Evolutionary conservation across 805 yeast genomes (phyloP), one percentile per base, ranked within the genome.

Genomic region (Candida coquimbonensis): DNA sequence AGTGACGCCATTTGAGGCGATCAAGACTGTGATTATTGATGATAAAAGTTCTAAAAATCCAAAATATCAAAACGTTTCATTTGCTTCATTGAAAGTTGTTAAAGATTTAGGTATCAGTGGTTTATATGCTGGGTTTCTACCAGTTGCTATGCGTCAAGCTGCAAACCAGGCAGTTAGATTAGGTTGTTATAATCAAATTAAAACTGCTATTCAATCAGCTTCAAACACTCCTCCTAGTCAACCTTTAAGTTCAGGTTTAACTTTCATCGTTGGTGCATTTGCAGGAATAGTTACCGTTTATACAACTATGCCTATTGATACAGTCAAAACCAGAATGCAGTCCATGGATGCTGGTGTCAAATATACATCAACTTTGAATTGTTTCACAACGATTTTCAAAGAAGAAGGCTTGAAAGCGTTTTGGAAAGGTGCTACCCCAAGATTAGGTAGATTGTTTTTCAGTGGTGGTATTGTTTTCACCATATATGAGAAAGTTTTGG

Each of bases 391-490:
- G 51, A 81, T 93, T 43, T 83, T 85, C 64, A 82, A 70, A 59
- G 83, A 91, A 45, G 99, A 91, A 67, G 99, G 99, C 9, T 68
- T 90, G 52, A 69, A 78, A 59, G 85, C 96, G 6, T 88, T 89
- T 68, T 91, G 99, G 99, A 87, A 87, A 67, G 99, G 99, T 50
- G 96, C 98, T 33, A 93, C 98, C 2, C 98, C 99, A 39, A 77
- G 99, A 61, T 71, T 91, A 50, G 98, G 98, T 7, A 78, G 99
- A 57, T 74, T 91, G 61, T 80, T 90, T 33, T 74, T 91, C 60
- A 85, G 96, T 67, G 99, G 99, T 50, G 99, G 99, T 57, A 91
- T 91, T 54, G 97, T 93, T 27, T 91, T 91, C 68, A 93, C 98
- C 19, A 87, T 93, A 46, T 91, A 91, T 64, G 99, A 91, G 64